Evolutionary conservation across 768 basidiomycete genomes (phyloP).

Genomic region (Hygrophorus russula): DNA sequence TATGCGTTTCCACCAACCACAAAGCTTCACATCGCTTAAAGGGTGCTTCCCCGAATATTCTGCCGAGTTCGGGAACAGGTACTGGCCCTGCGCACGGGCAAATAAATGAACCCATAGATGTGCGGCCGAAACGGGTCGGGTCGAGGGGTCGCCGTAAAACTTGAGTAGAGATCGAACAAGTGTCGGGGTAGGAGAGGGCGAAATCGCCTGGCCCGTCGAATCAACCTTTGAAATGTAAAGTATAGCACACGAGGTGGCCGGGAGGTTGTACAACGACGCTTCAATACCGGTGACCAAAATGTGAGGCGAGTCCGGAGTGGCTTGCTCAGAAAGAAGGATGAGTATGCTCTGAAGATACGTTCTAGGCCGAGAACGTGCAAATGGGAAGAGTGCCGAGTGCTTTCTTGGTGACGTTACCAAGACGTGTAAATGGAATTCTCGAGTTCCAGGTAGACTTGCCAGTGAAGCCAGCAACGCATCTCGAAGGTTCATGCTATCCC

Average conservation of each 20-base stretch:
- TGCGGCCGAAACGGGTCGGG: conserved; percentile 43
- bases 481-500: conserved; percentile 31
- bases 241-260: conserved; percentile 55
- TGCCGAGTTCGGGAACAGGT: conserved; percentile 84
- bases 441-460: conserved; percentile 46
- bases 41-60: conserved; percentile 61
- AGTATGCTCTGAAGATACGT: conserved; percentile 69
- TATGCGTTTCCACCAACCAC: conserved; percentile 87
- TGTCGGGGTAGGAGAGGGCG: conserved; percentile 56
- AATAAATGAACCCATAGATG: conserved; percentile 81
- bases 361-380: conserved; percentile 54
- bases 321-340: conserved; percentile 60
- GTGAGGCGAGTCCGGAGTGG: conserved; percentile 33
- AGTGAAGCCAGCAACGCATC: conserved; percentile 53
- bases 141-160: conserved; percentile 53
- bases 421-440: conserved; percentile 66
- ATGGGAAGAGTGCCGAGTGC: conserved; percentile 61
- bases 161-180: conserved; percentile 58
- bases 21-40: conserved; percentile 67
- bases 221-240: conserved; percentile 94
- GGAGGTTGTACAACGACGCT: conserved; percentile 62
- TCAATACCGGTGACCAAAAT: conserved; percentile 76
- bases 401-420: conserved; percentile 61
- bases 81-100: conserved; percentile 83
- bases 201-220: conserved; percentile 65